These are phyloP conservation scores for Cordyceps sp. DNA, from an alignment of 2,329 filamentous ascomycete genomes.

Conservation along the genomic window DNA sequence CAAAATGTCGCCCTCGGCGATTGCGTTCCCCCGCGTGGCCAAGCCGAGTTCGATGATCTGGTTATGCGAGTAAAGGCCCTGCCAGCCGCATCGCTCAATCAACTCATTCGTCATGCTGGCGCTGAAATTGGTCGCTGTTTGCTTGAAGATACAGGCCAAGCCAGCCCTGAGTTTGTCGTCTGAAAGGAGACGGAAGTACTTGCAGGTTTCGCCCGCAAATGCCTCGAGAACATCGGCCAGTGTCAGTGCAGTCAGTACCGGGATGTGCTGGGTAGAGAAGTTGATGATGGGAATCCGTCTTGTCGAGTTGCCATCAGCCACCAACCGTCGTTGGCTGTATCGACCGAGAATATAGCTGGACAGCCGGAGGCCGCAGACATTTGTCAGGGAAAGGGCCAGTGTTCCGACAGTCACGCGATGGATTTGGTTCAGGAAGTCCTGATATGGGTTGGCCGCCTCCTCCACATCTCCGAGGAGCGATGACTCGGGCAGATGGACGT, in stretches of 20 bases:
- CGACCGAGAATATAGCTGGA: conserved; percentile 6
- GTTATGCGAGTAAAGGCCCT: conserved; percentile 11
- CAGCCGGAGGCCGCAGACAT: neutral
- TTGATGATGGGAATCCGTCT: conserved; percentile 7
- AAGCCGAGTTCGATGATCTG: conserved; percentile 7
- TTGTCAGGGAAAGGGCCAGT: conserved; percentile 7
- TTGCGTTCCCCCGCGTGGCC: conserved; percentile 3
- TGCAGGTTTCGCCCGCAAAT: neutral
- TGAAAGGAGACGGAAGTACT: neutral
- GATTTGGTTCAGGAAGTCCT: conserved; percentile 11
- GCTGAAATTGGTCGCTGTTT: neutral
- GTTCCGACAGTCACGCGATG: conserved; percentile 10
- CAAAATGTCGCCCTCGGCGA: conserved; percentile 10
- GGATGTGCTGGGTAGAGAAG: conserved; percentile 11
- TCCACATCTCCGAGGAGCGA: conserved; percentile 12
- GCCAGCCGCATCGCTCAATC: conserved; percentile 12
- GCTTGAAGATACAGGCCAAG: neutral
- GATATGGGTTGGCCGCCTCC: conserved; percentile 5
- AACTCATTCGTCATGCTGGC: conserved; percentile 6
- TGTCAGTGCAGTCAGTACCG: conserved; percentile 7
- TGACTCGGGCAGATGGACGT: conserved; percentile 10
- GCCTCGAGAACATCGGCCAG: conserved; percentile 7
- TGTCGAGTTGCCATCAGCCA: neutral
- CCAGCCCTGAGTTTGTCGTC: neutral
- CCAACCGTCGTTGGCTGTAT: conserved; percentile 6